These are phyloP conservation scores for Xylaria flabelliformis DNA, from an alignment of 495 filamentous ascomycete genomes.

Conservation along the genomic window DNA sequence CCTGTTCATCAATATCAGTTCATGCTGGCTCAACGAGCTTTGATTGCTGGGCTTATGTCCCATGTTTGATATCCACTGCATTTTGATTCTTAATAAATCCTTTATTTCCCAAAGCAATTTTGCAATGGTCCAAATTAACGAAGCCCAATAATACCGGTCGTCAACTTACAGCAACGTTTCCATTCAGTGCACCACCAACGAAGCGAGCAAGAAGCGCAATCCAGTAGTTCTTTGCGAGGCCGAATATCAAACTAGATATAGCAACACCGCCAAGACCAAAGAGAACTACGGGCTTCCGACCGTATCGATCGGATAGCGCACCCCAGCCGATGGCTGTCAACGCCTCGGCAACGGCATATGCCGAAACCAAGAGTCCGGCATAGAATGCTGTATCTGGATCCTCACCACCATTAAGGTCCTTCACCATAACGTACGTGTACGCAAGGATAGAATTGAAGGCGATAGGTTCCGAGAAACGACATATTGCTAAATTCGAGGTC, in stretches of 20 bases:
- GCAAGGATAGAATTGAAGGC: slow-evolving; percentile 98
- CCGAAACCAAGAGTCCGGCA: slow-evolving; percentile 85
- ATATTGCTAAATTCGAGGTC: slow-evolving; percentile 64
- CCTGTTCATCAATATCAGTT: slow-evolving; percentile 38
- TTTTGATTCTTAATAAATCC: neutral
- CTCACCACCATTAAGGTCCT: slow-evolving; percentile 74
- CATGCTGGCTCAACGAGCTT: neutral
- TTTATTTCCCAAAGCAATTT: neutral
- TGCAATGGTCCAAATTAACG: neutral
- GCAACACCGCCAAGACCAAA: slow-evolving; percentile 81
- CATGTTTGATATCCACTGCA: neutral
- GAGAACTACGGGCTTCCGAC: slow-evolving; percentile 82
- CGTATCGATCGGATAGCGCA: slow-evolving; percentile 78
- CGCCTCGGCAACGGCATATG: slow-evolving; percentile 88
- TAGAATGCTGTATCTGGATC: slow-evolving; percentile 79
- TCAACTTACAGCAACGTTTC: slow-evolving; percentile 53
- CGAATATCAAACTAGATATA: slow-evolving; percentile 86
- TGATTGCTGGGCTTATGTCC: neutral
- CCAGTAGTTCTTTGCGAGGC: slow-evolving; percentile 76
- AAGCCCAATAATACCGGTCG: neutral
- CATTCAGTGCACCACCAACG: slow-evolving; percentile 83
- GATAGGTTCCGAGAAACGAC: slow-evolving; percentile 90
- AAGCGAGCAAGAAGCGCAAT: slow-evolving; percentile 80
- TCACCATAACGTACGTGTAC: slow-evolving; percentile 91
- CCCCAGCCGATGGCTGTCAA: slow-evolving; percentile 84